Percentiles rank a stretch among this genome's conserved stretches.
These are phyloP conservation scores for Chondrostereum purpureum DNA, from an alignment of 1,284 basidiomycete species.

Conservation along the genomic window DNA sequence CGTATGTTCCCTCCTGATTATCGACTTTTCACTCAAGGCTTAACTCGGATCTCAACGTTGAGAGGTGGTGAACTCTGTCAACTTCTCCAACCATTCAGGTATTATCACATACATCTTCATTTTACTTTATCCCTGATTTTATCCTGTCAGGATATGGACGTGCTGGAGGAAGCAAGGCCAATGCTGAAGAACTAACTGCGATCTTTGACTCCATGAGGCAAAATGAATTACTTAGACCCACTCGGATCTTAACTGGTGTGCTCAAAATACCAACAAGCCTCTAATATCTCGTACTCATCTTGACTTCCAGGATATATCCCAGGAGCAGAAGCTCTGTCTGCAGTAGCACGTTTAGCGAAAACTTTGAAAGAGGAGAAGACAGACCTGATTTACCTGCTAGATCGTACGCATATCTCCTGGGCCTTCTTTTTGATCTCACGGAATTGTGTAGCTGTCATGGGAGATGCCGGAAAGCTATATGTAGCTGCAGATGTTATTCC, in stretches of 20 bases:
- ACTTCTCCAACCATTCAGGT: constrained; percentile 94
- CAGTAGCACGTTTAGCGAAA: constrained; percentile 59
- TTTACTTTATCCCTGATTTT: neutral
- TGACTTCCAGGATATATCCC: constrained; percentile 72
- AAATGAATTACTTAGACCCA: constrained; percentile 61
- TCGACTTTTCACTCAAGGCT: neutral
- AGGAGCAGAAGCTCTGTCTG: constrained; percentile 70
- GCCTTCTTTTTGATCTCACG: constrained; percentile 3
- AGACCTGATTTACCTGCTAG: constrained; percentile 77
- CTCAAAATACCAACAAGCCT: no score
- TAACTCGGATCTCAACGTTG: neutral
- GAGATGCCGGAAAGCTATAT: constrained; percentile 84
- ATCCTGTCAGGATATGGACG: constrained; percentile 61
- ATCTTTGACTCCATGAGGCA: constrained; percentile 66
- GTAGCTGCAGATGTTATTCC: constrained; percentile 87
- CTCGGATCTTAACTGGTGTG: constrained; percentile 67
- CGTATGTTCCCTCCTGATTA: constrained; percentile 24
- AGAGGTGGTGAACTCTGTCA: constrained; percentile 90
- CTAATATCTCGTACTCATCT: neutral
- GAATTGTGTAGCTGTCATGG: constrained; percentile 68
- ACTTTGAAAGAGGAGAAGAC: constrained; percentile 54
- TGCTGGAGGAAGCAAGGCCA: constrained; percentile 69
- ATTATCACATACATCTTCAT: constrained; percentile 14
- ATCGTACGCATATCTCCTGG: constrained; percentile 56
- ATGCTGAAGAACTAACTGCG: constrained; percentile 56